A percentile compares a stretch with the other conserved stretches of the same genome.
These are phyloP conservation scores for Pseudogymnoascus pannorum DNA, from an alignment of 2,329 filamentous ascomycete genomes.

Conservation along the genomic window DNA sequence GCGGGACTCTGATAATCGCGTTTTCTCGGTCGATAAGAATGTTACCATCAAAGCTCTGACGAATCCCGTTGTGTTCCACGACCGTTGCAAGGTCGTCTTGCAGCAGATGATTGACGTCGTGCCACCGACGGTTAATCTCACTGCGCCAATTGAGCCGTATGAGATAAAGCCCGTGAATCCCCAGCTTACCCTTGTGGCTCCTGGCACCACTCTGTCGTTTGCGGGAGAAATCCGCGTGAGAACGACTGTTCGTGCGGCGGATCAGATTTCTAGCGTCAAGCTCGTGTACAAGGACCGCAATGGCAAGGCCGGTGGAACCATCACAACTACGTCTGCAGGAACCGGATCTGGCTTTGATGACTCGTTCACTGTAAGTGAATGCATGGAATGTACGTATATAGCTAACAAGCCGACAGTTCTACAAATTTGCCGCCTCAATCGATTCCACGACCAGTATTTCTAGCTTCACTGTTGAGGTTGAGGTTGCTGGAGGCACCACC, in stretches of 20 bases:
- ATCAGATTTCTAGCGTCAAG: slow-evolving; percentile 39
- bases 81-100: slow-evolving; percentile 43
- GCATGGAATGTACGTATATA: slow-evolving; percentile 28
- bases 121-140: slow-evolving; percentile 42
- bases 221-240: slow-evolving; percentile 50
- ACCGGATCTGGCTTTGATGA: slow-evolving; percentile 52
- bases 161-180: slow-evolving; percentile 51
- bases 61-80: slow-evolving; percentile 38
- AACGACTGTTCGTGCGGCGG: slow-evolving; percentile 39
- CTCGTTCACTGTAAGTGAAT: slow-evolving; percentile 46
- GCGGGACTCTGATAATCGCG: slow-evolving; percentile 47
- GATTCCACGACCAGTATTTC: slow-evolving; percentile 52
- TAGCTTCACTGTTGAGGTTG: slow-evolving; percentile 49
- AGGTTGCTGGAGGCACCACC: slow-evolving; percentile 39
- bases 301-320: slow-evolving; percentile 41
- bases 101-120: slow-evolving; percentile 57
- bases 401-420: slow-evolving; percentile 22
- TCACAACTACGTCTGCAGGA: slow-evolving; percentile 40
- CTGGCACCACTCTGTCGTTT: slow-evolving; percentile 41
- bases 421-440: slow-evolving; percentile 36
- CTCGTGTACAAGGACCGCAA: slow-evolving; percentile 50
- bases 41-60: slow-evolving; percentile 44
- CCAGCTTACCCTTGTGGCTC: slow-evolving; percentile 45
- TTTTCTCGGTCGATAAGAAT: slow-evolving; percentile 50
- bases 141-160: slow-evolving; percentile 47